Evolutionary conservation across 164 flowering plant genomes (phyloP), one percentile per base, ranked within the genome.

Genomic region (Brasenia schreberi): DNA sequence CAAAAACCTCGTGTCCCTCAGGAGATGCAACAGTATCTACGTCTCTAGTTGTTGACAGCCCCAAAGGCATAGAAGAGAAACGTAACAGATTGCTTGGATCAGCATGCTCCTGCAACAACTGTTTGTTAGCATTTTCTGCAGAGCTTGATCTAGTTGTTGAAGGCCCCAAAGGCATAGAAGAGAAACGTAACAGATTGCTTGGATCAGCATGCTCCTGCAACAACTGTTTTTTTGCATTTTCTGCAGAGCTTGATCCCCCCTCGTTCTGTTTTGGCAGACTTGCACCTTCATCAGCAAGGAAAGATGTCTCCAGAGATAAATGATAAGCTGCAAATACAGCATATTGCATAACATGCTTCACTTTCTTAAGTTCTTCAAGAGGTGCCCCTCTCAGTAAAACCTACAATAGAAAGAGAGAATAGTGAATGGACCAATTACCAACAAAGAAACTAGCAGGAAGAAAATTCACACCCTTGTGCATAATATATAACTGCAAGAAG

Each of bases 221-320:
- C 64, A 78, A 72, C 64, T 73, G 79, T 27, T 65, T 67, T 52
- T 65, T 74, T 18, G 70, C 76, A 67, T 70, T 67, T 45, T 81
- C 83, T 23, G 69, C 64, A 7, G 62, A 19, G 17, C 65, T 53
- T 12, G 66, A 72, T 58, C 78, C 80, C 67, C 68, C 68, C 49
- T 63, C 42, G 14, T 9, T 49, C 56, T 9, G 70, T 67, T 79
- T 82, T 18, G 97, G 98, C 61, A 93, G 77, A 66, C 80, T 79
- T 64, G 98, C 98, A 70, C 98, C 98, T 80, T 93, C 98, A 81
- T 93, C 98, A 62, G 90, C 97, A 69, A 93, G 94, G 75, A 93
- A 93, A 19, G 96, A 93, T 59, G 98, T 90, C 74, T 93, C 96
- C 58, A 93, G 84, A 17, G 95, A 89, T 63, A 94, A 78, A 74